Evolutionary conservation across 345 rosid species (phyloP), one percentile per base, ranked within the genome.

Genomic region (Passiflora organensis): DNA sequence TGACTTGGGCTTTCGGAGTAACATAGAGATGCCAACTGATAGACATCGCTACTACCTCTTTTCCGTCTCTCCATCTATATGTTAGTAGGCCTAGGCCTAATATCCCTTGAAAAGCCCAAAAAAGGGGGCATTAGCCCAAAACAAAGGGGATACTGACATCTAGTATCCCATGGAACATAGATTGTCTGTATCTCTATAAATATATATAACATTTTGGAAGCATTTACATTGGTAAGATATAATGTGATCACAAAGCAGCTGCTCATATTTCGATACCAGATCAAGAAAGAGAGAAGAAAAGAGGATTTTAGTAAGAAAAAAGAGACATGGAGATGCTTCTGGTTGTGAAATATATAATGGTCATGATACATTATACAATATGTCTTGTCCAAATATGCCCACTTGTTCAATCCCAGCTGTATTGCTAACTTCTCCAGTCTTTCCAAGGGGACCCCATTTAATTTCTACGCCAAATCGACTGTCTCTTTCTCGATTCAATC

Each of bases 311-410:
- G 53, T 23, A 13, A 46, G 49, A 55, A 32, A 39, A 22, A 21
- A 25, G 24, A 13, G 47, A 32, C 17, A 1, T 3, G 37, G 22
- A 57, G 73, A 49, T 66, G 69, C 64, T 53, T 73, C 66, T 58
- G 42, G 74, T 58, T 65, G 65, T 48, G 64, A 50, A 39, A 55
- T 24, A 4, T 10, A 21, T 37, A 64, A 66, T 69, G 75, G 60
- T 51, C 63, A 62, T 61, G 61, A 53, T 46, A 50, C 67, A 53
- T 75, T 69, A 77, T 70, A 62, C 76, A 59, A 70, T 78, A 75
- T 75, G 78, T 64, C 69, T 64, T 70, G 76, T 69, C 87, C 76
- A 77, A 20, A 68, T 71, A 56, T 77, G 81, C 58, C 79, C 75
- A 72, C 76, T 70, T 77, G 77, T 55, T 53, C 67, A 51, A 23